Evolutionary conservation across 2,329 filamentous ascomycete genomes (phyloP), one percentile per base, ranked within the genome.

Genomic region (Ophiostoma fasciatum): DNA sequence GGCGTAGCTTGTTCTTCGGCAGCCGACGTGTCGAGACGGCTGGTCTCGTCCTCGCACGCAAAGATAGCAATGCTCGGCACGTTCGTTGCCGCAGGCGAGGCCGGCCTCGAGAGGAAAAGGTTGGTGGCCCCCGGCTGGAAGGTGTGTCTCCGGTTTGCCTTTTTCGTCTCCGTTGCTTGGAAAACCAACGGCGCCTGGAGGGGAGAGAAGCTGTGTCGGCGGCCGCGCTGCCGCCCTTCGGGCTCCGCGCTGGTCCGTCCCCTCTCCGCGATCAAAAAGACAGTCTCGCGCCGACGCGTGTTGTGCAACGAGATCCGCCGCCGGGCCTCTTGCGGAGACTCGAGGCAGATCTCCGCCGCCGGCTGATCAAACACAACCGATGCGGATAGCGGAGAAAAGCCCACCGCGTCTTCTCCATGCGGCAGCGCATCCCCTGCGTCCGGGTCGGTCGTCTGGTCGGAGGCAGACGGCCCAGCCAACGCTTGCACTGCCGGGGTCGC

Each of bases 281-380:
- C 38, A 10, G 46, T 45, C 6, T 53, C 51, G 17, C 38, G 48
- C 15, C 51, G 46, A 8, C 51, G 49, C 5, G 48, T 47, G 17
- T 45, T 46, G 13, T 50, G 42, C 4, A 57, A 42, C 1, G 51
- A 51, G 5, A 44, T 23, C n/a, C 52, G 49, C 32, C 54, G 44
- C 13, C 43, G 46, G 17, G 42, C 38, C 41, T 57, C 52, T n/a
- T 55, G 41, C 6, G 49, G 33, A 0, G 53, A 44, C 37, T 50
- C 51, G 11, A 28, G 30, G 7, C 31, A 36, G 1, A 33, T 20
- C 2, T 50, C 40, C 2, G 44, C 36, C 3, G 29, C 35, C 0
- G 51, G 51, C 25, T 51, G 51, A 15, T 52, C 48, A 28, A 56
- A 56, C 8, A 55, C 17, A 8, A 54, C 41, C n/a, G n/a, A n/a